A percentile compares a stretch with the other conserved stretches of the same genome.
These are phyloP conservation scores for Xeromyces bisporus DNA, from an alignment of 495 filamentous ascomycete species.

Conservation along the genomic window DNA sequence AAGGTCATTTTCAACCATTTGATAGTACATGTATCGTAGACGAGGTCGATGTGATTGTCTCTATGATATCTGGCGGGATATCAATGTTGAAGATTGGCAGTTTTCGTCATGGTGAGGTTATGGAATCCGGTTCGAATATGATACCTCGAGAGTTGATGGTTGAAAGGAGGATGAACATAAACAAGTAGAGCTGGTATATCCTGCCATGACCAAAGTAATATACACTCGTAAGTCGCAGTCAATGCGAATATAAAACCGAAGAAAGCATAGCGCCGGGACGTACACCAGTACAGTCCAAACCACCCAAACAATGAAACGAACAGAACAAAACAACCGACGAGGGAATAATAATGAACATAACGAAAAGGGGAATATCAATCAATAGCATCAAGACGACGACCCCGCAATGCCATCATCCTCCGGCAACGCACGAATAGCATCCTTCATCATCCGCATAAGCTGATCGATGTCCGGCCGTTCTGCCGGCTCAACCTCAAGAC, in stretches of 20 bases:
- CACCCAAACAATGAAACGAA: too few relatives aligned
- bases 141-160: too few relatives aligned
- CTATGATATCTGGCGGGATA: neutral
- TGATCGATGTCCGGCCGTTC: slow-evolving; percentile 86
- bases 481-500: slow-evolving; percentile 77
- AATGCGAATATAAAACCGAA: too few relatives aligned
- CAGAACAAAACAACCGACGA: slow-evolving; percentile 2
- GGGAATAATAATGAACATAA: neutral
- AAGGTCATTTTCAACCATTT: slow-evolving; percentile 6
- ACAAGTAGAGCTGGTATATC: slow-evolving; percentile 1
- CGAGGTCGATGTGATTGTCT: too few relatives aligned
- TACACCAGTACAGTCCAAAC: too few relatives aligned
- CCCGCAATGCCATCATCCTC: slow-evolving; percentile 41
- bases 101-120: slow-evolving; percentile 3
- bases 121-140: too few relatives aligned
- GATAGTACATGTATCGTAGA: too few relatives aligned
- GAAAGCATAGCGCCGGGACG: too few relatives aligned
- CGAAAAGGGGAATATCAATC: neutral
- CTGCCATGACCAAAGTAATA: too few relatives aligned
- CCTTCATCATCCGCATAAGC: slow-evolving; percentile 64
- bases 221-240: slow-evolving; percentile 2
- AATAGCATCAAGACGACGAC: slow-evolving; percentile 12
- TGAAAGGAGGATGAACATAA: slow-evolving; percentile 1
- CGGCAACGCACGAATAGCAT: slow-evolving; percentile 54
- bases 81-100: too few relatives aligned